Evolutionary conservation across 352 stramenopile species (phyloP), one percentile per base, ranked within the genome.

Genomic region (Globisporangium abappressorium): DNA sequence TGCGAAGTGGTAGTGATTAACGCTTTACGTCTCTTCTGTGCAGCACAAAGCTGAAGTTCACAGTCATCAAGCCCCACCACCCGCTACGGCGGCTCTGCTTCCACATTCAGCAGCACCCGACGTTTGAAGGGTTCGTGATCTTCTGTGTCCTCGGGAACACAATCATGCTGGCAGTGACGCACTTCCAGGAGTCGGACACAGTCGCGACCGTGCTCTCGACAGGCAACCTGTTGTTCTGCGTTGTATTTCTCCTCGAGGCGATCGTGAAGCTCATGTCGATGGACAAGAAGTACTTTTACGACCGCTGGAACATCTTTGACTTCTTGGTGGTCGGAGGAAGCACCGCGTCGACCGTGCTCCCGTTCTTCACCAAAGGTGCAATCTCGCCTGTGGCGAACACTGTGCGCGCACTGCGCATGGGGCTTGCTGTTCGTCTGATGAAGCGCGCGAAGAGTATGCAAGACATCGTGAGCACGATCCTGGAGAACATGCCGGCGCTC

Each of bases 281-380:
- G 34, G 85, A 85, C 0, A 56, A 64, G n/a, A 64, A 65, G 30
- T 95, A 95, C 57, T 80, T 91, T 26, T n/a, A 46, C 7, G 77
- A 91, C 64, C 57, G 61, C 1, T 93, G 84, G 75, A 94, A 94
- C 62, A 64, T 79, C 14, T 91, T 95, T 51, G 87, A 94, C 71
- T 87, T 87, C 66, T 54, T 75, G 6, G 70, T 92, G 15, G 79
- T 89, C 20, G 62, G 77, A 14, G 77, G 77, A 7, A 84, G 73
- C 36, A 82, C 72, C 2, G 59, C 83, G 0, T 79, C 76, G 20
- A 81, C 74, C 1, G 58, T 83, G 38, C 46, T 85, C 8, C 74
- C 79, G 33, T 79, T 79, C 28, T 74, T 78, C 70, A 80, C 65
- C 5, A 51, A 78, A 22, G 69, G 70, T 20, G 66, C 77, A 30